These are phyloP conservation scores for Didymella sp. DNA, from an alignment of 2,329 filamentous ascomycete genomes.

Conservation along the genomic window DNA sequence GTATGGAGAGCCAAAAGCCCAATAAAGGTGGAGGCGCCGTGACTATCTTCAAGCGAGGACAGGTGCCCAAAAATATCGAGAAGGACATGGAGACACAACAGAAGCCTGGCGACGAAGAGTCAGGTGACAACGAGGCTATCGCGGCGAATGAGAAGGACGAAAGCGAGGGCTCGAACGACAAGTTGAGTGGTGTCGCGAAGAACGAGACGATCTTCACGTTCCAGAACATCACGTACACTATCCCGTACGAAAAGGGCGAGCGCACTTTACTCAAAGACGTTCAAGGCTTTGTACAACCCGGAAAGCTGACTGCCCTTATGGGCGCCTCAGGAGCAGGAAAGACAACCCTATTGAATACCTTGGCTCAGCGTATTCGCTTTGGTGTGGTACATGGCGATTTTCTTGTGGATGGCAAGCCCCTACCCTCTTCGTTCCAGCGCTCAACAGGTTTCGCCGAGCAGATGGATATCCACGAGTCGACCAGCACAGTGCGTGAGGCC, in stretches of 20 bases:
- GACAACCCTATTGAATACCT: conserved; percentile 47
- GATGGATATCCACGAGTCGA: conserved; percentile 68
- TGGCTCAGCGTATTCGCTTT: conserved; percentile 53
- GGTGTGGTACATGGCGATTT: conserved; percentile 56
- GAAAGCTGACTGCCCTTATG: conserved; percentile 82
- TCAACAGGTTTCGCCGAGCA: conserved; percentile 79
- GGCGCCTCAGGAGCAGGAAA: conserved; percentile 66
- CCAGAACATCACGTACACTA: conserved; percentile 83
- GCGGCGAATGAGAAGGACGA: conserved; percentile 35
- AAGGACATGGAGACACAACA: conserved; percentile 64
- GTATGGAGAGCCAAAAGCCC: conserved; percentile 61
- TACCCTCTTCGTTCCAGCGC: conserved; percentile 75
- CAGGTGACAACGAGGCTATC: conserved; percentile 46
- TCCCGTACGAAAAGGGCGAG: conserved; percentile 58
- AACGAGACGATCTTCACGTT: conserved; percentile 75
- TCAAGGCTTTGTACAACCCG: conserved; percentile 87
- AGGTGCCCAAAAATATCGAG: conserved; percentile 66
- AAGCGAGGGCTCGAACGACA: conserved; percentile 29
- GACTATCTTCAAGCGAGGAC: conserved; percentile 68
- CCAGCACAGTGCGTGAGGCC: conserved; percentile 69
- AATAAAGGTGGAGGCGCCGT: conserved; percentile 66
- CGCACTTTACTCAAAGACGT: conserved; percentile 64
- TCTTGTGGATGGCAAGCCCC: conserved; percentile 50
- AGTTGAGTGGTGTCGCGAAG: conserved; percentile 61
- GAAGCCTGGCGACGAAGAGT: conserved; percentile 60